Base-by-base conservation (phyloP, 2,329 filamentous ascomycete genomes). In the Nemania bipapillata region DNA sequence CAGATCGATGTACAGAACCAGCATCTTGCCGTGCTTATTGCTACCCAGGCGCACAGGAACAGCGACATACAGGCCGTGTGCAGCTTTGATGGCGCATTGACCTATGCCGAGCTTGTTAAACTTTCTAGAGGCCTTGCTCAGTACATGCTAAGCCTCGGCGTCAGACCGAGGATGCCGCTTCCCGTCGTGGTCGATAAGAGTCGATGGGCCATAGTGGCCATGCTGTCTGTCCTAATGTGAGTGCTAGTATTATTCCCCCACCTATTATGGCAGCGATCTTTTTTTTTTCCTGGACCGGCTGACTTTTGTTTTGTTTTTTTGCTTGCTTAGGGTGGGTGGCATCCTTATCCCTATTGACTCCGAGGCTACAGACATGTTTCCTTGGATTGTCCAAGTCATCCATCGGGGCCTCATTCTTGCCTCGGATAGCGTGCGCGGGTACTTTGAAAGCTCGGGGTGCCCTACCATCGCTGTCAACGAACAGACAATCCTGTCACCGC, bases 141-240 rank as follows among this genome's bases (percentile, higher is more conserved):
- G 24, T 73, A 77, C 30, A 70, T 79, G 50, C 52, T 75, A 4
- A 73, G 72, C 24, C 70, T 74, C 40, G 77, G 77, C 0, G 62
- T 79, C 22, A 72, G 75, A 47, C 74, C 73, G 8, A 74, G 74
- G 24, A 75, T 73, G 60, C 81, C 91, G 3, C 85, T 94, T 1
- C 89, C 89, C 4, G 83, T 94, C 5, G 86, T 90, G 20, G 84
- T 93, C 74, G 88, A 92, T 50, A 94, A 92, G 79, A 91, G 87
- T 22, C 80, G 89, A 15, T 86, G 91, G 77, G 84, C 92, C 0
- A 90, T 93, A 55, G 81, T 93, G 45, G 86, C 89, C 6, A 90
- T 94, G 68, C 82, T 94, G 22, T 90, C 91, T 0, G 84, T 90
- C 1, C 80, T 93, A 50, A 91, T 92, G 79, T 83, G 84, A 64